A percentile compares a stretch with the other conserved stretches of the same genome.
Conservation (phyloP, 164 flowering plant species). For the Warburgia ugandensis region DNA sequence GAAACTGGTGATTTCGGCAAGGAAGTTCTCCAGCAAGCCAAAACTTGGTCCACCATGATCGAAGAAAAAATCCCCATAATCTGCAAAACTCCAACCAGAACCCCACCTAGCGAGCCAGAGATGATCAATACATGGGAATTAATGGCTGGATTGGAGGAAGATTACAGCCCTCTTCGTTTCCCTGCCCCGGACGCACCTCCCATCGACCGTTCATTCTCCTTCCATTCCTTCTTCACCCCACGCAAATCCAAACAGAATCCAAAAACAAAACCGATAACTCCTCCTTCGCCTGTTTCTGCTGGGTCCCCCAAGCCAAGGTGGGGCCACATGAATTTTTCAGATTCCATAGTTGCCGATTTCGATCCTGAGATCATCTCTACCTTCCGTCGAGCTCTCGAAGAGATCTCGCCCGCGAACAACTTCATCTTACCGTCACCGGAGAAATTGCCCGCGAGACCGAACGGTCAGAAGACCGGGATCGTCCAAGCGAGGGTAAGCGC, state of each 20-base stretch:
- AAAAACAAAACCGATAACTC: not conserved
- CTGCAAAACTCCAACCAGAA: constrained; percentile 52
- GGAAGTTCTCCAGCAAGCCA: constrained; percentile 57
- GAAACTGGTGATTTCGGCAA: constrained; percentile 20
- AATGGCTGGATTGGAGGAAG: constrained; percentile 93
- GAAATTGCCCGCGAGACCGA: not conserved
- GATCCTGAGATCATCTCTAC: constrained; percentile 53
- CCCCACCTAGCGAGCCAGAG: constrained; percentile 88
- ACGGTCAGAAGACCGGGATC: not conserved
- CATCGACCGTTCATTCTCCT: constrained; percentile 44
- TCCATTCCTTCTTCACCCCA: constrained; percentile 17
- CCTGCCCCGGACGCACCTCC: constrained; percentile 17
- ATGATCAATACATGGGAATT: constrained; percentile 82
- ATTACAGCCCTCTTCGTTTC: constrained; percentile 32
- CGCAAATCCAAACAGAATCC: not conserved
- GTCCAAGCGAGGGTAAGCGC: constrained; percentile 11
- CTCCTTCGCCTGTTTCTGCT: not conserved
- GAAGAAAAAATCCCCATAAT: constrained; percentile 48
- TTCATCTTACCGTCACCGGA: constrained; percentile 17
- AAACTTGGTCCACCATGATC: constrained; percentile 66
- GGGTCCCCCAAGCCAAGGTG: constrained; percentile 18
- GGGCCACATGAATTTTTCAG: constrained; percentile 25
- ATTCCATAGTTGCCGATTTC: constrained; percentile 30
- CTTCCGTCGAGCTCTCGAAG: constrained; percentile 46
- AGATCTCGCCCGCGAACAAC: constrained; percentile 36